Percentiles rank a stretch among this genome's conserved stretches.
Evolutionary conservation across 139 green algal genomes (phyloP).

Genomic region (Ostreobium quekettii): DNA sequence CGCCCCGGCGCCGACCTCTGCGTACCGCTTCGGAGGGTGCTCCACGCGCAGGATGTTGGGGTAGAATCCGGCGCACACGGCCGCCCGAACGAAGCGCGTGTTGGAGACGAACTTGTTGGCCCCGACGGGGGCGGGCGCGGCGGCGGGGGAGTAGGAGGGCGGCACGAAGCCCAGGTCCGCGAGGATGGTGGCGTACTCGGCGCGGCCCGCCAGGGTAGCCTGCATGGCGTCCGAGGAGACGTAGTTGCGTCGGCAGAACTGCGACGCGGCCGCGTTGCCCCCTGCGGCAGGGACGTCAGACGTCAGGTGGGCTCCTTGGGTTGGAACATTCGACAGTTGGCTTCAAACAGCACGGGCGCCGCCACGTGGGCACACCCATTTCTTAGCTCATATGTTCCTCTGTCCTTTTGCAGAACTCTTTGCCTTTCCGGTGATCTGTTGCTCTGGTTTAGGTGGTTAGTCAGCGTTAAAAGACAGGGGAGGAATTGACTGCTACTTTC

Average conservation of each 20-base stretch:
- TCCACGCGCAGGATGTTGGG: slow-evolving; percentile 78
- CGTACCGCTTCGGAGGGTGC: slow-evolving; percentile 15
- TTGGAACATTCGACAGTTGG: too few relatives aligned
- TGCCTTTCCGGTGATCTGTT: too few relatives aligned
- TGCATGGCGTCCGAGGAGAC: slow-evolving; percentile 55
- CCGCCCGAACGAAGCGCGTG: slow-evolving; percentile 50
- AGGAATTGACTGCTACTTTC: too few relatives aligned
- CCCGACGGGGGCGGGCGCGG: too few relatives aligned
- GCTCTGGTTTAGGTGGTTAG: too few relatives aligned
- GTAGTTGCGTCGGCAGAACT: slow-evolving; percentile 33
- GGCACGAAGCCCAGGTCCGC: slow-evolving; percentile 61
- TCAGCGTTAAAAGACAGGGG: too few relatives aligned
- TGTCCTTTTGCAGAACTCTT: too few relatives aligned
- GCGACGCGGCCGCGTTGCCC: slow-evolving; percentile 14
- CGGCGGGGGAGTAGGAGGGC: slow-evolving; percentile 13
- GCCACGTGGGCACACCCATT: too few relatives aligned
- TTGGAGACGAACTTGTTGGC: slow-evolving; percentile 32
- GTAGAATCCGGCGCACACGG: slow-evolving; percentile 76
- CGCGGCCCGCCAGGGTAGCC: slow-evolving; percentile 48
- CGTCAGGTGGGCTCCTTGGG: too few relatives aligned
- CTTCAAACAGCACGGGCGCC: too few relatives aligned
- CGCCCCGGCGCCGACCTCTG: slow-evolving; percentile 34
- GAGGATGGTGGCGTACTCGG: slow-evolving; percentile 61
- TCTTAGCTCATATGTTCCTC: too few relatives aligned
- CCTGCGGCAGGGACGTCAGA: slow-evolving; percentile 16